Conservation (phyloP, 1,284 basidiomycete species). For the Ganoderma lingzhi region DNA sequence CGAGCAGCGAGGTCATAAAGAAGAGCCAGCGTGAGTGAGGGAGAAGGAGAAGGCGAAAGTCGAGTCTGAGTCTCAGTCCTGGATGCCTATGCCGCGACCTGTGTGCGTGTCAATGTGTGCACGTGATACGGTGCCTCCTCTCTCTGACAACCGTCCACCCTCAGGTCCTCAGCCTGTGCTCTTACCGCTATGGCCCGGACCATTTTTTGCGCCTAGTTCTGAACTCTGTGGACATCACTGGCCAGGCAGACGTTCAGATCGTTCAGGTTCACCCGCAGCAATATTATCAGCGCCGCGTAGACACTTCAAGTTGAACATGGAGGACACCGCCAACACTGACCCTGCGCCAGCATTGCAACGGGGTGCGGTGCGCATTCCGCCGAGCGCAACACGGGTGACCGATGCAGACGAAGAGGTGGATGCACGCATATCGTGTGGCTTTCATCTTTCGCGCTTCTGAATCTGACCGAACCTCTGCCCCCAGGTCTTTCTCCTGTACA, state of each 20-base stretch:
- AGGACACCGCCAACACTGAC: not conserved
- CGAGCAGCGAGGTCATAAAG: constrained; percentile 2
- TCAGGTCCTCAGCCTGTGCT: no score
- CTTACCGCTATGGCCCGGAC: no score
- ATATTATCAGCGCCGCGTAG: not conserved
- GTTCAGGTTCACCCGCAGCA: no score
- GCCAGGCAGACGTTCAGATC: no score
- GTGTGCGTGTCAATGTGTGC: constrained; percentile 7
- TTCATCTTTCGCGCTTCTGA: no score
- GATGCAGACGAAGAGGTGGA: constrained; percentile 86
- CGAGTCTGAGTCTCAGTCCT: not conserved
- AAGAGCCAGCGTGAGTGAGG: not conserved
- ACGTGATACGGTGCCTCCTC: not conserved
- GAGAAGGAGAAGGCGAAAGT: not conserved
- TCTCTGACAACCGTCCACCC: no score
- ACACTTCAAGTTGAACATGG: not conserved
- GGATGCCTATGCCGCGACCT: not conserved
- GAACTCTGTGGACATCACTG: no score
- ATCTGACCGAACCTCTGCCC: not conserved
- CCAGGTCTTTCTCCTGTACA: constrained; percentile 83
- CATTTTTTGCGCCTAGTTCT: no score
- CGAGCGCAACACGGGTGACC: constrained; percentile 54
- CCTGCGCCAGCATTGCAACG: not conserved
- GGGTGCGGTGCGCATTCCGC: constrained; percentile 48
- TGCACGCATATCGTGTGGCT: not conserved